phyloP scores from a whole-genome alignment of 495 filamentous ascomycete genomes.

The Bacidia rubella region DNA sequence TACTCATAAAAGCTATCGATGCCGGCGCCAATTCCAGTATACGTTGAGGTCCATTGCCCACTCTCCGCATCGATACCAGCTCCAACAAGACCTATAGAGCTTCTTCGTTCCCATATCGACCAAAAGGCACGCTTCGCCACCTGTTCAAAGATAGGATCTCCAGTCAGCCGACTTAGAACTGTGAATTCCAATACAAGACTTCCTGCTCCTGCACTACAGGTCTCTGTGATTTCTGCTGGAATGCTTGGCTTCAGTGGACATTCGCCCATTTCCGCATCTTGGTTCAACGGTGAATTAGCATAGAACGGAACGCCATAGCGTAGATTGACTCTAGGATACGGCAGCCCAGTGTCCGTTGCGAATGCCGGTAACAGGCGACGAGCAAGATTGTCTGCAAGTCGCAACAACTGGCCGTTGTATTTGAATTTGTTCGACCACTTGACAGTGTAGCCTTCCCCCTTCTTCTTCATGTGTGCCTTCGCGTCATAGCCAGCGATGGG shows the following conservation, averaged over 20 bases:
- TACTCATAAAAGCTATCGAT: conserved; percentile 98
- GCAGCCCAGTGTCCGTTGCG: conserved; percentile 75
- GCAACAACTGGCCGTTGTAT: conserved; percentile 84
- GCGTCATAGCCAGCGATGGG: conserved; percentile 69
- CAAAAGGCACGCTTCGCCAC: conserved; percentile 86
- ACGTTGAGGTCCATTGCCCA: conserved; percentile 77
- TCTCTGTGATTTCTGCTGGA: conserved; percentile 72
- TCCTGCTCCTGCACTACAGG: conserved; percentile 89
- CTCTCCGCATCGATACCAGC: conserved; percentile 85
- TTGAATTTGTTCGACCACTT: conserved; percentile 60
- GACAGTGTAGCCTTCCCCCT: conserved; percentile 36
- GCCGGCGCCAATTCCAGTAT: conserved; percentile 85
- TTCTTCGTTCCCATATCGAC: conserved; percentile 82
- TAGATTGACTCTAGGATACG: conserved; percentile 90
- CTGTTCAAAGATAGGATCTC: conserved; percentile 73
- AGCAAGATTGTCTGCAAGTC: conserved; percentile 72
- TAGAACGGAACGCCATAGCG: conserved; percentile 88
- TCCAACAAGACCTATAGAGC: conserved; percentile 75
- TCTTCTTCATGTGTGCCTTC: conserved; percentile 26
- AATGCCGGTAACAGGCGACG: conserved; percentile 81
- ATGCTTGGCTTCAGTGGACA: conserved; percentile 26
- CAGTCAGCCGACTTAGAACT: conserved; percentile 75
- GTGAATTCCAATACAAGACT: conserved; percentile 90
- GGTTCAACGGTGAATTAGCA: conserved; percentile 58
- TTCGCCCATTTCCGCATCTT: conserved; percentile 25